Percentiles rank a stretch among this genome's conserved stretches.
Conservation (phyloP, 805 yeast species). For the Brettanomyces custersianus region DNA sequence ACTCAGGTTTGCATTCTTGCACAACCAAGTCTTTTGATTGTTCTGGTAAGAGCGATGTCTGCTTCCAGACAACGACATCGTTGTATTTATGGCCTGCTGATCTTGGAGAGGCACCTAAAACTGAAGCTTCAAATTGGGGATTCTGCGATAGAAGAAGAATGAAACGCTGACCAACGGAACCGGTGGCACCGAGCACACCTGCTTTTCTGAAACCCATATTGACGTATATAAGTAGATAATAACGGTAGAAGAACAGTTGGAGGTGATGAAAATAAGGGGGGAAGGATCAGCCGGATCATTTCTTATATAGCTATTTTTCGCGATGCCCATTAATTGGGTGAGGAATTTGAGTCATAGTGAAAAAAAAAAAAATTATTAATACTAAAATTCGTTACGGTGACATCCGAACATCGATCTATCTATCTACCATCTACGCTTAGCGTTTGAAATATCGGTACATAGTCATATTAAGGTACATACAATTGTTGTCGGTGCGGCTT, state of each 20-base stretch:
- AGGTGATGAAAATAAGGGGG: background rate
- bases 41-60: constrained; percentile 73
- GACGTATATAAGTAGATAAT: background rate
- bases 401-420: too few relatives aligned
- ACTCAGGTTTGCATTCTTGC: constrained; percentile 65
- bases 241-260: background rate
- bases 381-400: too few relatives aligned
- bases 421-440: too few relatives aligned
- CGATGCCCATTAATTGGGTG: too few relatives aligned
- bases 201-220: constrained; percentile 33
- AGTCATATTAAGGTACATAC: too few relatives aligned
- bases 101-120: constrained; percentile 86
- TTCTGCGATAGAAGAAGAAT: constrained; percentile 76
- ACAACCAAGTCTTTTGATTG: constrained; percentile 55
- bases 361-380: background rate
- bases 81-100: constrained; percentile 85
- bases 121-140: constrained; percentile 80
- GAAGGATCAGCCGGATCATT: background rate
- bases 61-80: constrained; percentile 92
- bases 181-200: constrained; percentile 97
- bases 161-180: constrained; percentile 95
- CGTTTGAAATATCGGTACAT: too few relatives aligned
- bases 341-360: background rate
- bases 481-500: background rate
- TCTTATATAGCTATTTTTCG: background rate